Percentiles rank a stretch among this genome's conserved stretches.
These are phyloP conservation scores for Rhodotorula babjevae DNA, from an alignment of 768 basidiomycete species.

Conservation along the genomic window DNA sequence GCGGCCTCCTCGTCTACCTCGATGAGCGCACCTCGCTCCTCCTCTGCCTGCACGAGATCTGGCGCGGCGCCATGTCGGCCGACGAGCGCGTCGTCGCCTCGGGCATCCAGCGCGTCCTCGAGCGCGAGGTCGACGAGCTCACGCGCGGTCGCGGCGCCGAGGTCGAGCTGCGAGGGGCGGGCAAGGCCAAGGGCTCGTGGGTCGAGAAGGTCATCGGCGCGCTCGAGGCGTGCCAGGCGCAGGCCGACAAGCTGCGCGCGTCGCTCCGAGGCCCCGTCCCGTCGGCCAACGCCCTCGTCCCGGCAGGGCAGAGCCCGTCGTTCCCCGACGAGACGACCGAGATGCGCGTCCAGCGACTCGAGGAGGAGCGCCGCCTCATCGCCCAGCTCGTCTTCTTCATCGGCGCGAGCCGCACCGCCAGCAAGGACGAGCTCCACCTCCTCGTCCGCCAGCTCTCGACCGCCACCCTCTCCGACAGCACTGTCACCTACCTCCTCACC, in stretches of 20 bases:
- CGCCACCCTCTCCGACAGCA: constrained; percentile 61
- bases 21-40: constrained; percentile 27
- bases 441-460: constrained; percentile 33
- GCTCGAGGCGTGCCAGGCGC: constrained; percentile 35
- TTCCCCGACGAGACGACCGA: constrained; percentile 37
- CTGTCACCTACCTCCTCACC: constrained; percentile 62
- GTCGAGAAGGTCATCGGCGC: constrained; percentile 38
- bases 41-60: constrained; percentile 28
- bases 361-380: constrained; percentile 38
- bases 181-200: constrained; percentile 32
- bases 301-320: constrained; percentile 20
- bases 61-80: constrained; percentile 29
- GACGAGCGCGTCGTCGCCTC: constrained; percentile 32
- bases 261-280: constrained; percentile 5
- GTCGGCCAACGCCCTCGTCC: constrained; percentile 16
- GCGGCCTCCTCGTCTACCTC: constrained; percentile 33
- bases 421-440: constrained; percentile 32
- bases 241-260: constrained; percentile 22
- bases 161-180: neutral
- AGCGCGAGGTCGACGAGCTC: constrained; percentile 36
- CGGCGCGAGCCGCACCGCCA: constrained; percentile 24
- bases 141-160: constrained; percentile 28
- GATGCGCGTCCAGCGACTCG: constrained; percentile 15
- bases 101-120: constrained; percentile 26
- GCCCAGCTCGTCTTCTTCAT: constrained; percentile 40